phyloP scores from a whole-genome alignment of 371 early-diverging fungal species.

The Gilbertella persicaria region DNA sequence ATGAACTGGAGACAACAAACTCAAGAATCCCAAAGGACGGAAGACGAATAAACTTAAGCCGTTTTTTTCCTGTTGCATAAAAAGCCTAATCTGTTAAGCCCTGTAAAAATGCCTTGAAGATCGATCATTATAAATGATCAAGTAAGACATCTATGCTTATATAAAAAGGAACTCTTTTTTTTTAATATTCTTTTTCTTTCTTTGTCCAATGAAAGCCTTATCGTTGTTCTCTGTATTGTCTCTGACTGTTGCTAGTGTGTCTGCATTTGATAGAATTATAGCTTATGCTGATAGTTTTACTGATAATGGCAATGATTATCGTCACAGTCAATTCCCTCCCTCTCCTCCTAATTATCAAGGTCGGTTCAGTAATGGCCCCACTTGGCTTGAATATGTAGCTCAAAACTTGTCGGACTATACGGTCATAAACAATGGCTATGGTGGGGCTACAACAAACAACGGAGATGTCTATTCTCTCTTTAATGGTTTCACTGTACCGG shows the following conservation, averaged over 20 bases:
- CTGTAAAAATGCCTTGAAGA: too few relatives aligned
- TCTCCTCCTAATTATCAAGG: constrained; percentile 49
- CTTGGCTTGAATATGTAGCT: constrained; percentile 56
- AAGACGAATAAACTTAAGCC: too few relatives aligned
- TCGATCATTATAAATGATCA: too few relatives aligned
- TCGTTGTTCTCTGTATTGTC: not conserved
- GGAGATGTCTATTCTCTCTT: constrained; percentile 18
- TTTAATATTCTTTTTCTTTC: too few relatives aligned
- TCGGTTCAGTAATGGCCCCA: constrained; percentile 57
- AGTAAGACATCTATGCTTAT: too few relatives aligned
- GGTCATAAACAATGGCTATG: constrained; percentile 39
- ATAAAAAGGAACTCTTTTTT: too few relatives aligned
- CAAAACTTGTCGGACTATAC: constrained; percentile 19
- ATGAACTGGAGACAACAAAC: too few relatives aligned
- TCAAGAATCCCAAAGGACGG: too few relatives aligned
- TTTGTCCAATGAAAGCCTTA: not conserved
- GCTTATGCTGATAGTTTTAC: constrained; percentile 31
- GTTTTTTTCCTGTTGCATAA: too few relatives aligned
- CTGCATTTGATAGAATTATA: constrained; percentile 23
- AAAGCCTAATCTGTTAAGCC: too few relatives aligned
- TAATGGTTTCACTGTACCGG: constrained; percentile 24
- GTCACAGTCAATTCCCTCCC: constrained; percentile 20
- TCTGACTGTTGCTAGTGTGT: constrained; percentile 9
- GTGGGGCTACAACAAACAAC: constrained; percentile 60
- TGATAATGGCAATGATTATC: constrained; percentile 28